These are phyloP conservation scores for Plasmopara viticola DNA, from an alignment of 352 stramenopile genomes.

Conservation along the genomic window DNA sequence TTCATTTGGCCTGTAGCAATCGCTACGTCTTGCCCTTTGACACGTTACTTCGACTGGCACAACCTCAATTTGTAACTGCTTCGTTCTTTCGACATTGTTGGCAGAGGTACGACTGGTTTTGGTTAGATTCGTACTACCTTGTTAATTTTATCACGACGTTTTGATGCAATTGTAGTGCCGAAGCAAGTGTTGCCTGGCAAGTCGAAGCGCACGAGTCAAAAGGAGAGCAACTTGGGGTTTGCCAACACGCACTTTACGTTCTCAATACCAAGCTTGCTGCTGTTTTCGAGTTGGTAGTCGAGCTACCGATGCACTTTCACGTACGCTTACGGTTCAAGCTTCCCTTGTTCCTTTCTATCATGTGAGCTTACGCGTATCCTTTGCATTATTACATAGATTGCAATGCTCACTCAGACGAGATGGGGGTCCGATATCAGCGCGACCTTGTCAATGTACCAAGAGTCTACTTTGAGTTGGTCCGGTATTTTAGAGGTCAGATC, in stretches of 20 bases:
- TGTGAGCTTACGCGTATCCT: not conserved
- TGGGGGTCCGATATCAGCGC: conserved; percentile 49
- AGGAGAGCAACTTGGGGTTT: conserved; percentile 27
- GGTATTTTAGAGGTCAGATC: conserved; percentile 53
- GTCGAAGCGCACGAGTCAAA: conserved; percentile 10
- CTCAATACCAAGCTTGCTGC: conserved; percentile 26
- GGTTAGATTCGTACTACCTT: not conserved
- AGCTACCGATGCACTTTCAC: conserved; percentile 52
- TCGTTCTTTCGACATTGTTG: conserved; percentile 46
- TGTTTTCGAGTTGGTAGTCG: conserved; percentile 45
- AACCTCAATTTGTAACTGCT: conserved; percentile 24
- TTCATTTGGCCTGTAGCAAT: conserved; percentile 34
- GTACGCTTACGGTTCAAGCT: conserved; percentile 21
- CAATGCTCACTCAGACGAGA: conserved; percentile 52
- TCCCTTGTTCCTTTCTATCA: not conserved
- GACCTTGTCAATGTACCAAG: conserved; percentile 35
- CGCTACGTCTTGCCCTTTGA: conserved; percentile 47
- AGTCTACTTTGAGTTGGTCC: conserved; percentile 20
- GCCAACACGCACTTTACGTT: conserved; percentile 28
- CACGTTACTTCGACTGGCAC: conserved; percentile 32
- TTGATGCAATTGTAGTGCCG: conserved; percentile 7
- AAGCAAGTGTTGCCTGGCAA: conserved; percentile 9
- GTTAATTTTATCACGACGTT: not conserved
- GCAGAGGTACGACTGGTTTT: conserved; percentile 31
- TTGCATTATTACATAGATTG: conserved; percentile 28